Evolutionary conservation across 805 yeast species (phyloP), one percentile per base, ranked within the genome.

Genomic region (Hanseniaspora lindneri): DNA sequence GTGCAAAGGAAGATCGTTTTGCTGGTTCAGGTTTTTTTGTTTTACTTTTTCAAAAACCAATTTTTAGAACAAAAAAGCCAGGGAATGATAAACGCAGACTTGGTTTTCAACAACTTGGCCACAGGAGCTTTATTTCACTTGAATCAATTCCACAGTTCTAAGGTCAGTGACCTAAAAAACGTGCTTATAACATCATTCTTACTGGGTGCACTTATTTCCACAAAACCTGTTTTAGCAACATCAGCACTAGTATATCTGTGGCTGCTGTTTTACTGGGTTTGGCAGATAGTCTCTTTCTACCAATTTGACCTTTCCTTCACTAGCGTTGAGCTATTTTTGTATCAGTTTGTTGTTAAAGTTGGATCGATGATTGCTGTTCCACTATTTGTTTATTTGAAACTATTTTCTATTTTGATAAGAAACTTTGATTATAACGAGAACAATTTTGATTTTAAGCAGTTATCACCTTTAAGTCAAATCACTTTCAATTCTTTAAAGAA

Each of bases 401-500:
- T 46, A 28, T 49, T 24, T 35, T 69, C 46, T 62, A 59, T 9
- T 63, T 59, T 39, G 24, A 5, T 43, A 6, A 10, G 11, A 4
- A 24, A 43, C 9, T 39, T 40, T 39, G 66, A 65, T 51, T 66
- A 66, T 29, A 85, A 85, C 9, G 72, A 72, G 17, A 86, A 82
- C 3, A 73, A 80, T 4, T 74, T 23, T 21, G 52, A 49, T n/a
- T 25, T 41, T 7, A 33, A 77, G 9, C 66, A 70, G 51, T 67
- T 89, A 71, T 67, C 83, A 8, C 76, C 95, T 1, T 70, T 71
- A 50, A 85, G 81, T 69, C 82, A 80, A 62, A 67, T 78, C 37
- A 65, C 79, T 5, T 68, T 83, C 37, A 60, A 72, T 55, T 69
- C 70, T 57, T 65, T 68, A 43, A 57, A 57, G 19, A 54, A 67